These are phyloP conservation scores for Stagonosporopsis cucurbitacearum DNA, from an alignment of 2,329 filamentous ascomycete species.

Conservation along the genomic window DNA sequence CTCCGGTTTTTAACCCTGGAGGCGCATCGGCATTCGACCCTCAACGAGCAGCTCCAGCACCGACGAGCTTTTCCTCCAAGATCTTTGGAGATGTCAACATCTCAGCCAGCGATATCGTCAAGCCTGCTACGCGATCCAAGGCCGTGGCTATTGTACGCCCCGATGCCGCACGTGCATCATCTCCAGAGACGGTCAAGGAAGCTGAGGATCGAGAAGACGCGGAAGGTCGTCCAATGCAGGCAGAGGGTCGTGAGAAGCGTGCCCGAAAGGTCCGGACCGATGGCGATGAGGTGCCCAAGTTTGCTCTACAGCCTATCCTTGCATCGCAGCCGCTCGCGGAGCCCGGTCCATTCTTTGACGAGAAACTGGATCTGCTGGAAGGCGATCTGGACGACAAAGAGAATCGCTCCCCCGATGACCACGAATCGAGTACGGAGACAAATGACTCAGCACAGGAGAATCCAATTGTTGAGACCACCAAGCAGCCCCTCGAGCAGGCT, in stretches of 20 bases:
- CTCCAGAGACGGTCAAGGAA: slow-evolving; percentile 53
- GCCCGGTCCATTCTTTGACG: slow-evolving; percentile 33
- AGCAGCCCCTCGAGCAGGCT: slow-evolving; percentile 26
- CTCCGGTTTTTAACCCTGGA: slow-evolving; percentile 69
- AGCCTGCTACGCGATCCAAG: slow-evolving; percentile 75
- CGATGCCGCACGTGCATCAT: slow-evolving; percentile 47
- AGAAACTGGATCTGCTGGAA: slow-evolving; percentile 28
- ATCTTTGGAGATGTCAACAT: slow-evolving; percentile 57
- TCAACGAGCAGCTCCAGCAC: slow-evolving; percentile 28
- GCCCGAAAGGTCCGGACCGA: slow-evolving; percentile 69
- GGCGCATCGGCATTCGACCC: slow-evolving; percentile 32
- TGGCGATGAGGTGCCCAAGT: slow-evolving; percentile 75
- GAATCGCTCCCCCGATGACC: slow-evolving; percentile 42
- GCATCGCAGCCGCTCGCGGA: slow-evolving; percentile 48
- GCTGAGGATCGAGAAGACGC: slow-evolving; percentile 58
- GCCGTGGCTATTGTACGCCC: slow-evolving; percentile 81
- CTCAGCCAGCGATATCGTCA: slow-evolving; percentile 66
- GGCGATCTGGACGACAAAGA: slow-evolving; percentile 46
- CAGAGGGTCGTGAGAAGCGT: slow-evolving; percentile 76
- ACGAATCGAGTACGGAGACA: slow-evolving; percentile 33
- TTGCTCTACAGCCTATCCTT: slow-evolving; percentile 61
- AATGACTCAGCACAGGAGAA: slow-evolving; percentile 37
- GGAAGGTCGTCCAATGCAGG: slow-evolving; percentile 67
- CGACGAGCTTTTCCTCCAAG: slow-evolving; percentile 42
- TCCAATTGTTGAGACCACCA: slow-evolving; percentile 16